Evolutionary conservation across 2,329 filamentous ascomycete genomes (phyloP), one percentile per base, ranked within the genome.

Genomic region (Fusarium transvaalense): DNA sequence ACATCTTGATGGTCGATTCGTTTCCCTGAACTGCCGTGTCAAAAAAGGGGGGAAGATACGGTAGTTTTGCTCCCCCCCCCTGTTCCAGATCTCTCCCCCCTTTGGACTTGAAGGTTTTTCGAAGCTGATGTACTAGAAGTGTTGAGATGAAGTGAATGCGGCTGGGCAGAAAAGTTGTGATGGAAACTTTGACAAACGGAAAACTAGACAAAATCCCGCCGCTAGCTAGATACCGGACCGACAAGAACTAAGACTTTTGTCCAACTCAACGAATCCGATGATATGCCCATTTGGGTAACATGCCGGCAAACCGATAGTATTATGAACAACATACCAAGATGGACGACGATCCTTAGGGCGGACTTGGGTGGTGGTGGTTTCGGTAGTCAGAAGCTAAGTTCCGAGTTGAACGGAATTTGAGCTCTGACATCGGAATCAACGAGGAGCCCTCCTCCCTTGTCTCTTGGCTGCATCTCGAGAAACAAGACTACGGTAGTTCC

Each of bases 191-290:
- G 46, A 53, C 39, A 19, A 23, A 25, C 23, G 15, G 42, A 17
- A 43, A 56, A n/a, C 25, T 34, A 48, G 38, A 43, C 37, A n/a
- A 48, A 43, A 29, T 29, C 3, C 42, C 46, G n/a, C n/a, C 37
- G 59, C 42, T 48, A 47, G 37, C 25, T 56, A 63, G 31, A 54
- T 48, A 37, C 43, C 32, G 46, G 41, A 43, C 41, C 41, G 23
- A 19, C 23, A 42, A 9, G 46, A 9, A 25, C 31, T 21, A 35
- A 35, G 21, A 34, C 25, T 25, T 29, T 45, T 29, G 12, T 9
- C 29, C 29, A 29, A 29, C n/a, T 29, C 10, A n/a, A 45, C 25
- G 41, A 45, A 45, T 45, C 41, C 39, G 3, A 25, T 25, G 39
- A 42, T 42, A 42, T 42, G 15, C 39, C 39, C 10, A 27, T 12